These are phyloP conservation scores for Fomitopsis pinicola DNA, from an alignment of 1,284 basidiomycete species.

Conservation along the genomic window DNA sequence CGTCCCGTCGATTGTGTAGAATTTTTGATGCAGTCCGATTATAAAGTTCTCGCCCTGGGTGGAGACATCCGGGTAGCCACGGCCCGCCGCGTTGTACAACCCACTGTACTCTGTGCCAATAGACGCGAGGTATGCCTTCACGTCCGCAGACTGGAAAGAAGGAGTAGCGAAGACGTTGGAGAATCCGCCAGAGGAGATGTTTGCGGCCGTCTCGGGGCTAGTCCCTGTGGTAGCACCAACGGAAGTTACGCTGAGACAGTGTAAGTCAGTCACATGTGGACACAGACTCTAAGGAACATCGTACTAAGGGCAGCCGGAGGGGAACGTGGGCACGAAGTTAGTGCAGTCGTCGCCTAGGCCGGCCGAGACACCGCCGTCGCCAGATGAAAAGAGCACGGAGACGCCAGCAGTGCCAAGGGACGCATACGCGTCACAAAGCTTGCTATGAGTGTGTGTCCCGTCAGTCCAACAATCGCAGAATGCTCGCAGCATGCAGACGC, in stretches of 20 bases:
- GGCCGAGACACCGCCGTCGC: conserved; percentile 62
- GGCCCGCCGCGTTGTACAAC: conserved; percentile 26
- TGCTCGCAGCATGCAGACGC: conserved; percentile 32
- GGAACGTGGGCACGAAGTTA: conserved; percentile 68
- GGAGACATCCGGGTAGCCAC: conserved; percentile 30
- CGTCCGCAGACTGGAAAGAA: conserved; percentile 35
- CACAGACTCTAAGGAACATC: conserved; percentile 17
- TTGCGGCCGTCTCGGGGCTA: conserved; percentile 47
- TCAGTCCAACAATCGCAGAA: conserved; percentile 25
- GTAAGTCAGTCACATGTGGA: conserved; percentile 3
- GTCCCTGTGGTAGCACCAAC: conserved; percentile 51
- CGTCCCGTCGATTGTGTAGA: conserved; percentile 45
- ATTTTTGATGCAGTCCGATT: conserved; percentile 23
- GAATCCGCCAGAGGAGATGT: conserved; percentile 46
- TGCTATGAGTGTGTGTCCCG: conserved; percentile 9
- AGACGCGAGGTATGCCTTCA: conserved; percentile 28
- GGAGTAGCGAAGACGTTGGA: conserved; percentile 41
- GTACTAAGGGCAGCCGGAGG: conserved; percentile 57
- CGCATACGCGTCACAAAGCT: conserved; percentile 55
- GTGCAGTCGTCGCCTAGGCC: conserved; percentile 44
- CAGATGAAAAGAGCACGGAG: conserved; percentile 62
- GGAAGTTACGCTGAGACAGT: conserved; percentile 50
- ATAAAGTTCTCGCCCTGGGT: conserved; percentile 26
- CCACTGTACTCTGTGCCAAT: conserved; percentile 26
- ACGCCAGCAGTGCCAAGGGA: conserved; percentile 58